Evolutionary conservation across 495 filamentous ascomycete species (phyloP), one percentile per base, ranked within the genome.

Genomic region (Neurospora sp.): DNA sequence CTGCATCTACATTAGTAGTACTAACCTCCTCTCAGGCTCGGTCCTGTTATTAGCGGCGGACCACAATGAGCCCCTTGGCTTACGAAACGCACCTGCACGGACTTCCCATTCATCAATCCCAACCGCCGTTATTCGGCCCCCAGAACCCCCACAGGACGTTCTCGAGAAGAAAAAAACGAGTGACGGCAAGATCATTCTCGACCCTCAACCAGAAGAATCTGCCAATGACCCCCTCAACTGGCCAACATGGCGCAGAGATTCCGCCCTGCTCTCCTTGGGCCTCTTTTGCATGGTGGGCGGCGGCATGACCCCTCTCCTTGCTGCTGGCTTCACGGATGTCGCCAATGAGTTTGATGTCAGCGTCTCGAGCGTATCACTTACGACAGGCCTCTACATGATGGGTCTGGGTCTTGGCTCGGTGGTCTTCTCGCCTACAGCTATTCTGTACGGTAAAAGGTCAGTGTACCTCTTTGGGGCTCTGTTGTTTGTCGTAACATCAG

Each of bases 351-450:
- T 92, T 77, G 74, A 86, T 72, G 90, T 97, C 16, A 85, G 88
- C 6, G 89, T 92, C 16, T 86, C 93, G 39, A 80, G 87, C 74
- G 94, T 98, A 41, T 91, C 96, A 1, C 88, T 96, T 59, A 98
- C 96, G 1, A 97, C 96, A 1, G 96, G 96, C 0, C 82, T 99
- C 16, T 98, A 93, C 80, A 99, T 99, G 96, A 85, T 97, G 88
- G 96, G 96, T 3, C 84, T 98, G 31, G 96, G 95, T 3, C 72
- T 98, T 2, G 95, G 95, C 6, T 94, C 89, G 22, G 88, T 97
- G 14, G 77, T 98, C 66, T 89, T 91, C 77, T 95, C 92, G 4
- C 96, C 96, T 5, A 97, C 96, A 0, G 96, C 96, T 11, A 97
- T 98, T 73, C 79, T 98, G 0, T 97, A 83, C 73, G 96, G 96